Conservation (phyloP, 306 rosid species). For the Vachellia collinsii region DNA sequence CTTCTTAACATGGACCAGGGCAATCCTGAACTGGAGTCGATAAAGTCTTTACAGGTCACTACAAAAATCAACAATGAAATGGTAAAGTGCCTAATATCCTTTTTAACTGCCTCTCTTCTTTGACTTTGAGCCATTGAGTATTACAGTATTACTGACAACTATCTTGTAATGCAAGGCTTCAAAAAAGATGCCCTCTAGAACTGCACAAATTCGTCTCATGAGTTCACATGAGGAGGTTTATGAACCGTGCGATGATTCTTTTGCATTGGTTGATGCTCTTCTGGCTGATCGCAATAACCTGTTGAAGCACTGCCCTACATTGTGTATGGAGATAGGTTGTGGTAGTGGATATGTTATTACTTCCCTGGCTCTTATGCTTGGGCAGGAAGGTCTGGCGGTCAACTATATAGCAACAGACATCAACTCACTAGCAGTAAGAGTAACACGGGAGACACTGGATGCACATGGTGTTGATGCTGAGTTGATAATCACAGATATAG, state of each 20-base stretch:
- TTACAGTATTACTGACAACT: constrained; percentile 21
- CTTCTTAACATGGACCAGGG: constrained; percentile 30
- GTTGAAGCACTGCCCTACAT: constrained; percentile 62
- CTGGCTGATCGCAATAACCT: constrained; percentile 73
- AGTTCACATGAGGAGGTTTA: constrained; percentile 90
- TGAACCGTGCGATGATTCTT: constrained; percentile 96
- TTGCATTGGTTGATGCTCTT: constrained; percentile 94
- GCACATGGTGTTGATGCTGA: constrained; percentile 93
- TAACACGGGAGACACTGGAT: constrained; percentile 71
- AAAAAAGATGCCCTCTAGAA: constrained; percentile 51
- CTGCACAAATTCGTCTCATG: constrained; percentile 84
- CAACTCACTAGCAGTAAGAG: constrained; percentile 73
- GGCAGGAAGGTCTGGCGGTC: constrained; percentile 52
- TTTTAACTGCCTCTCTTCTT: constrained; percentile 27
- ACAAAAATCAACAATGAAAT: constrained; percentile 33
- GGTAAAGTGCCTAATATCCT: constrained; percentile 31
- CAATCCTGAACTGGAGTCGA: constrained; percentile 30
- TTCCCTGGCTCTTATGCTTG: constrained; percentile 89
- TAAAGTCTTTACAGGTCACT: not conserved
- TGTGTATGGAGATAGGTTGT: constrained; percentile 92
- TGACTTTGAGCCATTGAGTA: constrained; percentile 15
- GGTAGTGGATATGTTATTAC: constrained; percentile 97
- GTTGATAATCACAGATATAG: constrained; percentile 72
- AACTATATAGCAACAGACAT: constrained; percentile 89
- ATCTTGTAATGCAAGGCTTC: constrained; percentile 44